A percentile compares a stretch with the other conserved stretches of the same genome.
Conservation (phyloP, 441 rosid genomes). For the Heliophila coronopifolia region DNA sequence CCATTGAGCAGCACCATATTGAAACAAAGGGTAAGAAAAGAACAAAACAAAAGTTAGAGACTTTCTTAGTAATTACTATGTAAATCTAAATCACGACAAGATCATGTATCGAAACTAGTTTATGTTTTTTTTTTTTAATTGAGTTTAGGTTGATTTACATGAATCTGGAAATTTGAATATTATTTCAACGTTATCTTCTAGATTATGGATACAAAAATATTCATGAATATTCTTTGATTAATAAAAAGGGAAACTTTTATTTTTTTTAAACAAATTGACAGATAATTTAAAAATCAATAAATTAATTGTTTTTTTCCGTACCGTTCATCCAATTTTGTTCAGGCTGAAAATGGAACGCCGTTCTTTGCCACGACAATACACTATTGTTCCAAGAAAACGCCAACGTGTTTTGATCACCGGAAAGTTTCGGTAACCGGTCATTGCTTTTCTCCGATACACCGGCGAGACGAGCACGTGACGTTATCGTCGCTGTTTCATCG, state of each 20-base stretch:
- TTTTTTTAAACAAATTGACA: neutral
- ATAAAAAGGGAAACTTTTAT: neutral
- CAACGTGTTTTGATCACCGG: constrained; percentile 14
- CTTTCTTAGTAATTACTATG: neutral
- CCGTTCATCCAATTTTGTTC: constrained; percentile 95
- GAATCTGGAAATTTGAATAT: neutral
- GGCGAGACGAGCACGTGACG: constrained; percentile 45
- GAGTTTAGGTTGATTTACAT: neutral
- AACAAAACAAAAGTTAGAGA: neutral
- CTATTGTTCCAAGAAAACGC: constrained; percentile 68
- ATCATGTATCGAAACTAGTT: neutral
- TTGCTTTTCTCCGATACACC: constrained; percentile 81
- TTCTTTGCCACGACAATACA: constrained; percentile 88
- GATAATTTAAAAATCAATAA: constrained; percentile 7
- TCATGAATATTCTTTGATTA: constrained; percentile 21
- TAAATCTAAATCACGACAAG: neutral
- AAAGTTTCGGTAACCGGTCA: constrained; percentile 19
- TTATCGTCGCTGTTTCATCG: constrained; percentile 3
- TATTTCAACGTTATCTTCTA: neutral
- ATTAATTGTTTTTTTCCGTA: constrained; percentile 15
- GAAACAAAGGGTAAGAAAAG: neutral
- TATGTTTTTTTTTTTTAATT: neutral
- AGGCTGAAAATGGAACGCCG: constrained; percentile 87
- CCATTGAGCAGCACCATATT: constrained; percentile 19
- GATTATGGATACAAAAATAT: neutral